Base-by-base conservation (phyloP, 2,329 filamentous ascomycete species). In the Paraphaeosphaeria minitans region DNA sequence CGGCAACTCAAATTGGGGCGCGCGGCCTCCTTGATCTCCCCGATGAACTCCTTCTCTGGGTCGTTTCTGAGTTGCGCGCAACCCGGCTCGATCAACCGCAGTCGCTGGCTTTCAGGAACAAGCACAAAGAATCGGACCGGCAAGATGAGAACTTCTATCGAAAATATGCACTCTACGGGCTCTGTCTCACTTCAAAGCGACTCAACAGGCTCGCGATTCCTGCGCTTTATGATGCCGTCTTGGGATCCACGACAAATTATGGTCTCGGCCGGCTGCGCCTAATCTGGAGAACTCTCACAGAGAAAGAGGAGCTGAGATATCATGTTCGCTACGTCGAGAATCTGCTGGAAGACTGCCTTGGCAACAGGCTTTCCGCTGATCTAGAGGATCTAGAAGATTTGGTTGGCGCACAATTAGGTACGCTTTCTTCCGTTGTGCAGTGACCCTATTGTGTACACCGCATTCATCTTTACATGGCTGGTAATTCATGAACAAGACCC, bases 261-360 rank as follows among this genome's bases (percentile, higher is more conserved):
- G 68, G 67, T 7, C 50, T 66, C 9, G 16, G 35, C n/a, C 41
- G 51, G 29, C 58, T 74, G 2, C 46, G 48, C 9, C 53, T 62
- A 3, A 69, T 74, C 39, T 58, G 62, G 50, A 49, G 60, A 21
- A 69, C 66, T 1, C 45, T 73, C 2, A 42, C 24, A 2, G 51
- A 13, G 35, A 4, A 21, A 14, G 3, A 24, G 13, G 45, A 52
- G 12, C 49, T 68, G 1, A 47, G 49, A 4, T 42, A 54, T 0
- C 48, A 66, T 52, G 19, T 73, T 1, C 51, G 61, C 21, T 74
- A 72, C 35, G 53, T 73, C 13, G 72, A 74, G 41, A 72, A 67
- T 41, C 64, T 70, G 9, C 55, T 69, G 3, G 52, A 61, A 16
- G 68, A 73, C 43, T 59, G 64, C 51, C 42, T 53, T 16, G 71